Percentiles rank a stretch among this genome's conserved stretches.
Conservation (phyloP, 2,329 filamentous ascomycete species). For the Fusarium penzigii region DNA sequence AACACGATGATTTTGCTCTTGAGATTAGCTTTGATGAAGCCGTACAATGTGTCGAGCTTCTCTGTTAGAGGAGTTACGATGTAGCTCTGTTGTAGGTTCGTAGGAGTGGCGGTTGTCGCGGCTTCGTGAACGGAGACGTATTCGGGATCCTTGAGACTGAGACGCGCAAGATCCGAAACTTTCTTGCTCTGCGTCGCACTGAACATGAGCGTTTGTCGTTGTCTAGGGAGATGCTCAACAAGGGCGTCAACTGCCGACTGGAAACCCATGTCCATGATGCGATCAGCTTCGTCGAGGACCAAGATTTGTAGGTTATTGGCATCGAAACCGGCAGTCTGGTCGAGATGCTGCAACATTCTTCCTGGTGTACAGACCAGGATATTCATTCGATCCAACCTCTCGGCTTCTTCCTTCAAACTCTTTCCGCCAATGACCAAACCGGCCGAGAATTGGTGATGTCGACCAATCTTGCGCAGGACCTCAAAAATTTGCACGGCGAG, state of each 20-base stretch:
- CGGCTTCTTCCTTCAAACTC: constrained; percentile 81
- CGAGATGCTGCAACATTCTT: constrained; percentile 91
- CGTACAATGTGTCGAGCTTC: constrained; percentile 90
- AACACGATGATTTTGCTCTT: constrained; percentile 97
- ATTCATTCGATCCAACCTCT: constrained; percentile 88
- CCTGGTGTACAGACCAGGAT: constrained; percentile 95
- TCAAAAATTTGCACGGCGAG: constrained; percentile 97
- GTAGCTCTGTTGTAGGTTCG: constrained; percentile 87
- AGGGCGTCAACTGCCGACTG: constrained; percentile 88
- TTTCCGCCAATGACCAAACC: constrained; percentile 94
- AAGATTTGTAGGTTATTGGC: constrained; percentile 90
- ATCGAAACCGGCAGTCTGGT: constrained; percentile 88
- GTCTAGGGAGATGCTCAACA: constrained; percentile 82
- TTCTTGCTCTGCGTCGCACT: constrained; percentile 95
- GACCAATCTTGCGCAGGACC: constrained; percentile 85
- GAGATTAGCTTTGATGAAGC: constrained; percentile 86
- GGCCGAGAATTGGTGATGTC: constrained; percentile 87
- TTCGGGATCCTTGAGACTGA: constrained; percentile 87
- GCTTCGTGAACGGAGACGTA: constrained; percentile 93
- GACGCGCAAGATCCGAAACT: constrained; percentile 84
- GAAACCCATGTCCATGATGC: constrained; percentile 98
- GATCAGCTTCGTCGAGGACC: constrained; percentile 92
- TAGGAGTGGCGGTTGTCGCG: constrained; percentile 76
- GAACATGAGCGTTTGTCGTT: constrained; percentile 90
- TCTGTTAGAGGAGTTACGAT: constrained; percentile 80